A percentile compares a stretch with the other conserved stretches of the same genome.
Conservation (phyloP, 2,329 filamentous ascomycete species). For the Fusarium heterosporum region DNA sequence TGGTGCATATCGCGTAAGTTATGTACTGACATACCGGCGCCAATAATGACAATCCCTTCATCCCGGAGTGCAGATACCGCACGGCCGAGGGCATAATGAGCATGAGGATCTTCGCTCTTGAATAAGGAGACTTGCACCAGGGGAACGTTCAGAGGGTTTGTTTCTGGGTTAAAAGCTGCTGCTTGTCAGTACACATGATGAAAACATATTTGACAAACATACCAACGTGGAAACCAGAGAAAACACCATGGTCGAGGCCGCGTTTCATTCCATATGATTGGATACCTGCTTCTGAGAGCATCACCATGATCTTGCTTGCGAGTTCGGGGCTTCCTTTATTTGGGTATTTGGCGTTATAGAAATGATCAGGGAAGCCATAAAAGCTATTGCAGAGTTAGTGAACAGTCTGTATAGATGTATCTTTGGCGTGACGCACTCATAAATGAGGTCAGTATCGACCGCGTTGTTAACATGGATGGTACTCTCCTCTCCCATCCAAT, state of each 20-base stretch:
- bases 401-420: background rate
- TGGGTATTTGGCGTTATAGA: conserved; percentile 75
- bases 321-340: conserved; percentile 71
- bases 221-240: conserved; percentile 71
- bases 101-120: conserved; percentile 70
- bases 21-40: conserved; percentile 80
- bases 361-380: conserved; percentile 77
- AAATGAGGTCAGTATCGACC: conserved; percentile 74
- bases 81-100: conserved; percentile 75
- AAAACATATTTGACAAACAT: conserved; percentile 1
- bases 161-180: conserved; percentile 68
- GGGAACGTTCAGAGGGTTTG: conserved; percentile 73
- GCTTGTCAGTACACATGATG: conserved; percentile 13
- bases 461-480: conserved; percentile 74
- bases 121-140: conserved; percentile 80
- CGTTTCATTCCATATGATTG: conserved; percentile 68
- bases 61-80: conserved; percentile 75
- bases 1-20: conserved; percentile 68
- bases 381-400: conserved; percentile 59
- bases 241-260: conserved; percentile 81
- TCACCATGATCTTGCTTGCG: conserved; percentile 67
- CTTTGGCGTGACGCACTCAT: conserved; percentile 62
- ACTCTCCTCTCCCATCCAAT: conserved; percentile 73
- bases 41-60: conserved; percentile 75
- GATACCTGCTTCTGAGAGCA: conserved; percentile 68